Conservation (phyloP, 1,139 yeast genomes). For the Hemisphaericaspora lyxosophila region DNA sequence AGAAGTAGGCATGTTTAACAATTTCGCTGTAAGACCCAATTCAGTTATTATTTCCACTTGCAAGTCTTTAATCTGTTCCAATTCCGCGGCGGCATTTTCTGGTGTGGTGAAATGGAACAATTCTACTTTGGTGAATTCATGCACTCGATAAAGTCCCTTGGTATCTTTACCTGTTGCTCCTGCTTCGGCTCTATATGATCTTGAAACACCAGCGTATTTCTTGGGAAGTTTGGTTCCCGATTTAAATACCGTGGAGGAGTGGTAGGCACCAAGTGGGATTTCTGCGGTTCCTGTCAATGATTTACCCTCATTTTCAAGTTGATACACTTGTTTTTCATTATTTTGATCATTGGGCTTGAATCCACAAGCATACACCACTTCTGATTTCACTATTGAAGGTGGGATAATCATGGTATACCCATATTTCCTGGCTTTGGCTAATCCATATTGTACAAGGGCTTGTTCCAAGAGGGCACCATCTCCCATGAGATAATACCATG, state of each 20-base stretch:
- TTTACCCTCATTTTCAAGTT: slow-evolving; percentile 49
- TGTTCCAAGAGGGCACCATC: slow-evolving; percentile 90
- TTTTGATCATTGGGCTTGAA: slow-evolving; percentile 91
- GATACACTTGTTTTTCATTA: slow-evolving; percentile 83
- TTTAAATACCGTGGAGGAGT: slow-evolving; percentile 28
- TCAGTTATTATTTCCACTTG: slow-evolving; percentile 65
- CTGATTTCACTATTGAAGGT: slow-evolving; percentile 81
- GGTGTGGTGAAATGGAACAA: slow-evolving; percentile 72
- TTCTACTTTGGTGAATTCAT: slow-evolving; percentile 97
- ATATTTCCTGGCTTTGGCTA: slow-evolving; percentile 58
- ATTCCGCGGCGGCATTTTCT: slow-evolving; percentile 47
- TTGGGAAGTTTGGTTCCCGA: slow-evolving; percentile 41
- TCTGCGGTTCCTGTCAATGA: slow-evolving; percentile 95
- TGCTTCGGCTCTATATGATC: slow-evolving; percentile 94
- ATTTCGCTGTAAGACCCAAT: slow-evolving; percentile 77
- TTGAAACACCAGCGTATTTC: slow-evolving; percentile 75
- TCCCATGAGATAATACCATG: slow-evolving; percentile 84
- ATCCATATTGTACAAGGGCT: slow-evolving; percentile 80
- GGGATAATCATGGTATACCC: slow-evolving; percentile 79
- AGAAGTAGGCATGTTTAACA: slow-evolving; percentile 83
- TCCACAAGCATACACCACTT: slow-evolving; percentile 86
- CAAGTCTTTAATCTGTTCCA: slow-evolving; percentile 60
- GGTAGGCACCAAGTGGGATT: slow-evolving; percentile 83
- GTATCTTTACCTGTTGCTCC: slow-evolving; percentile 96
- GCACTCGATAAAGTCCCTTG: slow-evolving; percentile 89